Percentiles rank a stretch among this genome's conserved stretches.
Evolutionary conservation across 1,284 basidiomycete genomes (phyloP).

Genomic region (Cryptococcus sp.): DNA sequence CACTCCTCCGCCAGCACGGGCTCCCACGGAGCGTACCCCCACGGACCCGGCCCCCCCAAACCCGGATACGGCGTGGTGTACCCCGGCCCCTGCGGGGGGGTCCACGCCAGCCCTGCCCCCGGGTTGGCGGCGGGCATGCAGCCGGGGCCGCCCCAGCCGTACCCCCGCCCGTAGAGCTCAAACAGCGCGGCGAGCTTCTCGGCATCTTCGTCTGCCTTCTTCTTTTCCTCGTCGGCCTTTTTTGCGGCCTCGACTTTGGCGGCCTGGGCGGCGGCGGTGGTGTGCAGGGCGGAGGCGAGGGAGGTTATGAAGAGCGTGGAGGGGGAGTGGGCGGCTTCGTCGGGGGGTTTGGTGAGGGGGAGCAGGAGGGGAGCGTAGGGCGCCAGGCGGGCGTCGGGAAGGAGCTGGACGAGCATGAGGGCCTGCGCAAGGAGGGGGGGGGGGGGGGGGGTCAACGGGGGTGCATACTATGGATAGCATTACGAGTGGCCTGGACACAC

Average conservation of each 20-base stretch:
- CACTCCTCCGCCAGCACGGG: no score
- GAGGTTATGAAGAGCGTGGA: conserved; percentile 6
- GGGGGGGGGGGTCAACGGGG: not conserved
- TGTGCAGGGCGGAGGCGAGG: conserved; percentile 4
- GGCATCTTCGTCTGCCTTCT: conserved; percentile 8
- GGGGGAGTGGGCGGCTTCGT: not conserved
- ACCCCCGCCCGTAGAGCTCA: conserved; percentile 8
- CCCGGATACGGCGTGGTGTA: no score
- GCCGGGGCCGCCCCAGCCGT: no score
- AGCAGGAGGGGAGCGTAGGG: conserved; percentile 11
- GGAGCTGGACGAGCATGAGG: conserved; percentile 8
- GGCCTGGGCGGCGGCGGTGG: not conserved
- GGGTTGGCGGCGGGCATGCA: no score
- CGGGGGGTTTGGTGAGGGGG: not conserved
- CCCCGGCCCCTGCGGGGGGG: no score
- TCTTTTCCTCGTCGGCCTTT: conserved; percentile 7
- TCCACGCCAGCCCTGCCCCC: no score
- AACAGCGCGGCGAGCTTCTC: conserved; percentile 4
- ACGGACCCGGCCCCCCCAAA: no score
- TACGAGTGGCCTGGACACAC: no score
- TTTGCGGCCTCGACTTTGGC: conserved; percentile 5
- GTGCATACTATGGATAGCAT: no score
- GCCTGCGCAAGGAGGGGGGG: not conserved
- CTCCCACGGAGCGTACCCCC: no score
- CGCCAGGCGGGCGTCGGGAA: conserved; percentile 4